These are phyloP conservation scores for Macrocybe gigantea DNA, from an alignment of 768 basidiomycete genomes.

Conservation along the genomic window DNA sequence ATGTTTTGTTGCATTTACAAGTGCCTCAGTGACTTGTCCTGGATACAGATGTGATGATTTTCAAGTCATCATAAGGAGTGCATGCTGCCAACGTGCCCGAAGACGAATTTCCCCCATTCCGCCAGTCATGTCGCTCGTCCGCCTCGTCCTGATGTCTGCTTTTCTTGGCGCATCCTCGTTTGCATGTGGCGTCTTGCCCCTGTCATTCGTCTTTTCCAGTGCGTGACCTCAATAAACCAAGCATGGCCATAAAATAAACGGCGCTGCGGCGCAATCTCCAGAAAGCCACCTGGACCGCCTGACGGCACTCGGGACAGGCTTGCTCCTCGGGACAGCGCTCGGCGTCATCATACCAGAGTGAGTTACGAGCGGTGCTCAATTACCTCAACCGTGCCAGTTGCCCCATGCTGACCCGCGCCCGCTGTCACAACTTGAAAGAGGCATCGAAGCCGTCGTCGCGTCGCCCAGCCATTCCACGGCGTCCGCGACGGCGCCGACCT, in stretches of 20 bases:
- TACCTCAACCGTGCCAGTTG: not conserved
- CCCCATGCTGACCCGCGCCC: not conserved
- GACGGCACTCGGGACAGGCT: constrained; percentile 66
- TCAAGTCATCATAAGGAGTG: too few relatives aligned
- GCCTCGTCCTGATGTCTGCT: constrained; percentile 48
- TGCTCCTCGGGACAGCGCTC: constrained; percentile 84
- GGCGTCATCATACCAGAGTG: constrained; percentile 94
- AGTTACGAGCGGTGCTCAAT: constrained; percentile 22
- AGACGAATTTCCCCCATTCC: too few relatives aligned
- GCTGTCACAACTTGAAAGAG: constrained; percentile 35
- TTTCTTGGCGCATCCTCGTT: constrained; percentile 62
- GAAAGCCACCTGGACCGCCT: constrained; percentile 36
- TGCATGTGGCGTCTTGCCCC: constrained; percentile 65
- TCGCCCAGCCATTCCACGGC: constrained; percentile 28
- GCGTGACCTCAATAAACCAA: constrained; percentile 19
- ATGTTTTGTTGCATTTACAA: too few relatives aligned
- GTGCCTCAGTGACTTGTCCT: not conserved
- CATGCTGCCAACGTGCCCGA: too few relatives aligned
- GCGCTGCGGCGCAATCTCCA: constrained; percentile 7
- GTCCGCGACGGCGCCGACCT: constrained; percentile 25
- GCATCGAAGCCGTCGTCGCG: constrained; percentile 54
- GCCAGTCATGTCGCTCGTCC: constrained; percentile 22
- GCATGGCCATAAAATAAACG: constrained; percentile 1
- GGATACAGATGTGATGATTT: not conserved
- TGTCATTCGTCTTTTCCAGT: constrained; percentile 72